Percentiles rank a stretch among this genome's conserved stretches.
These are phyloP conservation scores for Catharanthus roseus DNA, from an alignment of 257 asterid genomes.

Conservation along the genomic window DNA sequence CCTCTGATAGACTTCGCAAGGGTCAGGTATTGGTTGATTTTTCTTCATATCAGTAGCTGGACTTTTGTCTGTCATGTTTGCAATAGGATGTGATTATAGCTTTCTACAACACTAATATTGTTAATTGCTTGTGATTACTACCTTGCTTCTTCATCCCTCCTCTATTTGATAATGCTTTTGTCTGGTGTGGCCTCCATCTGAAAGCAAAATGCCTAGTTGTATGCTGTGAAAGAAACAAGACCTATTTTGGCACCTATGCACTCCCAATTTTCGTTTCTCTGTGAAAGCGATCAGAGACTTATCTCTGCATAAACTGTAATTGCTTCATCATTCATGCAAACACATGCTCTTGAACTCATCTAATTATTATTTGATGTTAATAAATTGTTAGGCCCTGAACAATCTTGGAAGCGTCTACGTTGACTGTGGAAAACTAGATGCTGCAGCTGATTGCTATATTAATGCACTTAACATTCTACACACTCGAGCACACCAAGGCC, in stretches of 20 bases:
- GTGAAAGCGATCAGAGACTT: constrained; percentile 3
- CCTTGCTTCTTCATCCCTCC: too few species aligned
- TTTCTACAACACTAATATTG: not conserved
- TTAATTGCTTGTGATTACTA: not conserved
- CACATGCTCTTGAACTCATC: not conserved
- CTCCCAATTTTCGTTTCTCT: not conserved
- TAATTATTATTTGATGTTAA: not conserved
- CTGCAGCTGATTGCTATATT: constrained; percentile 94
- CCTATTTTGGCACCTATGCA: not conserved
- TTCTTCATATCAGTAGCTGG: not conserved
- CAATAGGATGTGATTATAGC: not conserved
- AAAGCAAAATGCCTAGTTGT: not conserved
- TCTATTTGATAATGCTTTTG: too few species aligned
- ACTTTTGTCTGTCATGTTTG: not conserved
- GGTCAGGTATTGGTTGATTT: constrained; percentile 71
- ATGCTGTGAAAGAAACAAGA: not conserved
- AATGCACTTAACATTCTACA: constrained; percentile 93
- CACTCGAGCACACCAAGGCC: constrained; percentile 98
- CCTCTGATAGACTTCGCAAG: constrained; percentile 97
- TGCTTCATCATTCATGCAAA: not conserved
- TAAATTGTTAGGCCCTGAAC: constrained; percentile 68
- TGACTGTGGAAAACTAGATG: constrained; percentile 79
- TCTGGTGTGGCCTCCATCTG: not conserved
- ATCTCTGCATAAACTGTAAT: not conserved
- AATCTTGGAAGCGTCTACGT: constrained; percentile 95